Evolutionary conservation across 208 protist genomes (phyloP).

Genomic region (Trypanosoma brucei): DNA sequence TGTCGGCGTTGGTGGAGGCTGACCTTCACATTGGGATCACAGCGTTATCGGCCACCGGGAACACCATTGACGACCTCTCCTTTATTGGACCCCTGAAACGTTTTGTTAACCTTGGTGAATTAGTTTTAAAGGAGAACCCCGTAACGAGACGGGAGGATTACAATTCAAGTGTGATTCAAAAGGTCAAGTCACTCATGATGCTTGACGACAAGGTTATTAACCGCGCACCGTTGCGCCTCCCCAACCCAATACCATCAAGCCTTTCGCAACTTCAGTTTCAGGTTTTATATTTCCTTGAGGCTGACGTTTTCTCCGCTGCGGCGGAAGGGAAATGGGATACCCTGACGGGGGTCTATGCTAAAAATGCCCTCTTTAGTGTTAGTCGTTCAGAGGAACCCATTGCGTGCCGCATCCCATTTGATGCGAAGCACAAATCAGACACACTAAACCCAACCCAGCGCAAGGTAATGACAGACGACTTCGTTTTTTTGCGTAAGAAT

Average conservation of each 20-base stretch:
- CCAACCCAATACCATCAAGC: conserved; percentile 42
- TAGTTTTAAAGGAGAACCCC: conserved; percentile 69
- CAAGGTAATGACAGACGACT: conserved; percentile 52
- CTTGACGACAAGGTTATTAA: conserved; percentile 56
- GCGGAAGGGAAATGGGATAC: conserved; percentile 21
- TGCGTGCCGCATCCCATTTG: conserved; percentile 42
- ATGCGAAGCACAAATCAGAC: conserved; percentile 38
- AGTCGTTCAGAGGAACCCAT: conserved; percentile 52
- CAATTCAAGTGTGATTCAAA: conserved; percentile 30
- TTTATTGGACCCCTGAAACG: conserved; percentile 60
- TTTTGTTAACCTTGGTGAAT: conserved; percentile 58
- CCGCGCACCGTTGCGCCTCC: conserved; percentile 46
- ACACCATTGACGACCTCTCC: conserved; percentile 50
- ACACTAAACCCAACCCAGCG: conserved; percentile 45
- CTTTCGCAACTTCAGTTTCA: conserved; percentile 22
- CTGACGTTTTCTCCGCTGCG: conserved; percentile 24
- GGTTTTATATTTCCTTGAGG: conserved; percentile 40
- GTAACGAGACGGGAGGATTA: conserved; percentile 41
- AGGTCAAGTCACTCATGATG: conserved; percentile 51
- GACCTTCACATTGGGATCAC: conserved; percentile 65
- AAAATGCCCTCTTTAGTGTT: conserved; percentile 30
- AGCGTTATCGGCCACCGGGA: conserved; percentile 63
- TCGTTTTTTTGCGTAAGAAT: conserved; percentile 32
- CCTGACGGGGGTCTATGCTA: conserved; percentile 17
- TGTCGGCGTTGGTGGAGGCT: conserved; percentile 53